A percentile compares a stretch with the other conserved stretches of the same genome.
phyloP scores from a whole-genome alignment of 164 flowering plant species.

The Vitis rupestris region DNA sequence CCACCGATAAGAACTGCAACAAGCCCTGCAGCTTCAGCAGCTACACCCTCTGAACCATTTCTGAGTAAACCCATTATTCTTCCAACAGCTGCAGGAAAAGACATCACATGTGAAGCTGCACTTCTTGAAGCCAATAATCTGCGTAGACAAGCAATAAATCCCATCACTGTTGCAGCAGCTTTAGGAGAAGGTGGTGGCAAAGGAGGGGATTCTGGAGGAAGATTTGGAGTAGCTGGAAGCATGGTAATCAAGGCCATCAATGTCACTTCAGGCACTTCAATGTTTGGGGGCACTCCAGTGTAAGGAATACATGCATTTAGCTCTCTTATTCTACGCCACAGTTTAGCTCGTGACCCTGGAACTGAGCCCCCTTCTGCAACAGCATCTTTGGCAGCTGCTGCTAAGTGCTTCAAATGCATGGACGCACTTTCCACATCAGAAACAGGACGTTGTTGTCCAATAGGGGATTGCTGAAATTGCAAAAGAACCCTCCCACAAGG shows the following conservation, averaged over 20 bases:
- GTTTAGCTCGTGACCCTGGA: constrained; percentile 96
- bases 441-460: constrained; percentile 41
- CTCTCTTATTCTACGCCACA: constrained; percentile 98
- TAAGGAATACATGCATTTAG: constrained; percentile 93
- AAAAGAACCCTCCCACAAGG: constrained; percentile 89
- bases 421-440: constrained; percentile 73
- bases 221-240: constrained; percentile 93
- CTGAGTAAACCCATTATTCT: constrained; percentile 98
- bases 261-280: constrained; percentile 95
- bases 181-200: constrained; percentile 96
- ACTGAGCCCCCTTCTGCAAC: constrained; percentile 93
- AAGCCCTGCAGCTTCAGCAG: constrained; percentile 93
- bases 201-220: constrained; percentile 94
- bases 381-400: constrained; percentile 95
- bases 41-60: constrained; percentile 96
- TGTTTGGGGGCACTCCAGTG: constrained; percentile 77
- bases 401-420: constrained; percentile 90
- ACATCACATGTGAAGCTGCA: constrained; percentile 97
- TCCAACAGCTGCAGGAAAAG: constrained; percentile 99
- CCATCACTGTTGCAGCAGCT: constrained; percentile 97
- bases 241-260: constrained; percentile 96
- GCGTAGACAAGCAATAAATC: constrained; percentile 85
- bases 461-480: constrained; percentile 32
- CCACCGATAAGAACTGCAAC: constrained; percentile 91
- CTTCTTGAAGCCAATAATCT: constrained; percentile 80